phyloP scores from a whole-genome alignment of 129 eudicot genomes.

The Daucus carota region DNA sequence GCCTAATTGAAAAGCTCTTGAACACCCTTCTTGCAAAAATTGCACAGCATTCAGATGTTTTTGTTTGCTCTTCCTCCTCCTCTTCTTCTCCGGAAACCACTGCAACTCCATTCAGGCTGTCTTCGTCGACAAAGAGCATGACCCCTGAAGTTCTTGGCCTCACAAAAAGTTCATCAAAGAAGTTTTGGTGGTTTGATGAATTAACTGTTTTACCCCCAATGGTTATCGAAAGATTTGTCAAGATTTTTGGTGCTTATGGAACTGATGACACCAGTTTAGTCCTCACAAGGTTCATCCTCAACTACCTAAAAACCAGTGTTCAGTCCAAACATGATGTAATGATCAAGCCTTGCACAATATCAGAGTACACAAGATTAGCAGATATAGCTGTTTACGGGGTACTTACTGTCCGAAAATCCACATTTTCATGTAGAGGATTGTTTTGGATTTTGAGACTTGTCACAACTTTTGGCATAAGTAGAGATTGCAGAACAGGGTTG shows the following conservation, averaged over 20 bases:
- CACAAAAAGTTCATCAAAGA: slow-evolving; percentile 24
- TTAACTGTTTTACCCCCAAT: slow-evolving; percentile 52
- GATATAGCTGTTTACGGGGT: slow-evolving; percentile 79
- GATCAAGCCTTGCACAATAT: slow-evolving; percentile 10
- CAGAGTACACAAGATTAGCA: slow-evolving; percentile 53
- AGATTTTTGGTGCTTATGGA: slow-evolving; percentile 57
- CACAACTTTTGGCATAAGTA: slow-evolving; percentile 49
- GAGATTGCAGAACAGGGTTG: slow-evolving; percentile 44
- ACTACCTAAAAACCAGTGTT: slow-evolving; percentile 50
- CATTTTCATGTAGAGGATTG: slow-evolving; percentile 75
- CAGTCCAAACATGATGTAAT: slow-evolving; percentile 19
- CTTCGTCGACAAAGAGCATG: slow-evolving; percentile 12
- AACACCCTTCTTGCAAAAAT: slow-evolving; percentile 48
- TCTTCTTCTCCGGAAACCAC: slow-evolving; percentile 59
- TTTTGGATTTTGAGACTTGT: slow-evolving; percentile 71
- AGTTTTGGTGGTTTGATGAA: slow-evolving; percentile 84
- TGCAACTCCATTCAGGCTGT: not conserved
- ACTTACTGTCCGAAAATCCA: slow-evolving; percentile 40
- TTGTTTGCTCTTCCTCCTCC: slow-evolving; percentile 44
- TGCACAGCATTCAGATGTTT: slow-evolving; percentile 48
- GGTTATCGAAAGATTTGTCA: slow-evolving; percentile 42
- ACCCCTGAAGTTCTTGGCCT: slow-evolving; percentile 14
- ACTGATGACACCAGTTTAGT: slow-evolving; percentile 54
- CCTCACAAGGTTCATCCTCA: slow-evolving; percentile 67
- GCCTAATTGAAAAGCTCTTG: slow-evolving; percentile 58